Evolutionary conservation across 805 yeast species (phyloP).

Genomic region (Torulaspora gathmanii): DNA sequence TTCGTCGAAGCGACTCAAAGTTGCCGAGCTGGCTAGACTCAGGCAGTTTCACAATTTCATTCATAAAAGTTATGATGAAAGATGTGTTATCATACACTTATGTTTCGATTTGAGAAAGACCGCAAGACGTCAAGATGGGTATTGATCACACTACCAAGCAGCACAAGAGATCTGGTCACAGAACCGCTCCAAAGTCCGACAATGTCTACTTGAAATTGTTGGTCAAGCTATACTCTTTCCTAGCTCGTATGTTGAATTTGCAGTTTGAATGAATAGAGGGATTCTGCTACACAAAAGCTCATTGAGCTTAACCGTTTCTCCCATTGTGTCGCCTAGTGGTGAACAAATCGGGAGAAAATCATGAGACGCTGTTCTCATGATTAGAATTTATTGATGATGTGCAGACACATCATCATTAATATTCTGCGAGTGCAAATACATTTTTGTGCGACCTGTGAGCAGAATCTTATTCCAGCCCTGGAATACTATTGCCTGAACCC

Average conservation of each 20-base stretch:
- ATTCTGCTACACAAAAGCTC: constrained; percentile 22
- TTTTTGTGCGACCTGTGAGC: constrained; percentile 42
- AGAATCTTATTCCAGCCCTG: constrained; percentile 36
- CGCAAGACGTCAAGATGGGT: constrained; percentile 61
- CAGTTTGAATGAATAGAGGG: constrained; percentile 15
- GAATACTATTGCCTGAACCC: constrained; percentile 11
- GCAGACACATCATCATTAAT: constrained; percentile 2
- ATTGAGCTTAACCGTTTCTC: constrained; percentile 2
- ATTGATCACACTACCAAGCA: constrained; percentile 95
- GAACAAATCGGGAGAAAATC: constrained; percentile 4
- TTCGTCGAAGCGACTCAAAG: not conserved
- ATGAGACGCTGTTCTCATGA: constrained; percentile 1
- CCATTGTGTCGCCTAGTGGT: not conserved
- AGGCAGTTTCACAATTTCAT: not conserved
- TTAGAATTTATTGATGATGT: constrained; percentile 3
- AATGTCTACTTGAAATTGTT: constrained; percentile 97
- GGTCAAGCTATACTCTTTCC: constrained; percentile 97
- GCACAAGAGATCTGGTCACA: constrained; percentile 93
- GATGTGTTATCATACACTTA: not conserved
- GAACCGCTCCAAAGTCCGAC: constrained; percentile 99
- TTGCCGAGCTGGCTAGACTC: not conserved
- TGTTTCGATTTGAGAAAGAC: not conserved
- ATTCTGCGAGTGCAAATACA: constrained; percentile 39
- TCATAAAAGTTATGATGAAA: not conserved
- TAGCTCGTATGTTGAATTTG: constrained; percentile 85